These are phyloP conservation scores for Nyctanthes arbortristis DNA, from an alignment of 257 asterid species.

Conservation along the genomic window DNA sequence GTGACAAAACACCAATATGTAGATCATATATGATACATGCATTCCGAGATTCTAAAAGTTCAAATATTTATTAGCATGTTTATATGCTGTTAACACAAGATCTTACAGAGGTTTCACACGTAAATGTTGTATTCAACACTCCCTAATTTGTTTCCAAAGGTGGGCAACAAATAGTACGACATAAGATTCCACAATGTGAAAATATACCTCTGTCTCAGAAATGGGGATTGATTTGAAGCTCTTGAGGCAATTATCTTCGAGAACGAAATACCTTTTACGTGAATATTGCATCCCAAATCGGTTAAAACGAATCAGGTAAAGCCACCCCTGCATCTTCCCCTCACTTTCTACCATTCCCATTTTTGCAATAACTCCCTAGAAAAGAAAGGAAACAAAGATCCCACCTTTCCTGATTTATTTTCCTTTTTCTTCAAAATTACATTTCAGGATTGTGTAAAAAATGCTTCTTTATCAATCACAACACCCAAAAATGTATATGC, in stretches of 20 bases:
- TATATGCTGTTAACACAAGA: too few relatives aligned
- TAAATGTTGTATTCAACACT: too few relatives aligned
- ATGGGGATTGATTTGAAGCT: constrained; percentile 76
- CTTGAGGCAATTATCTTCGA: constrained; percentile 71
- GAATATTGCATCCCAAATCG: constrained; percentile 82
- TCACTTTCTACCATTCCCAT: constrained; percentile 49
- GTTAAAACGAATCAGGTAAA: constrained; percentile 68
- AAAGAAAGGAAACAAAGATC: constrained; percentile 27
- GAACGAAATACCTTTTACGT: constrained; percentile 83
- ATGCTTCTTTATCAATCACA: constrained; percentile 16
- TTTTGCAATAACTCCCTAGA: constrained; percentile 9
- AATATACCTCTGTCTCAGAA: constrained; percentile 56
- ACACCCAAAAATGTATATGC: constrained; percentile 9
- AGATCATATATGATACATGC: background rate
- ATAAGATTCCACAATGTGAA: too few relatives aligned
- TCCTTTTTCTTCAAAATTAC: constrained; percentile 26
- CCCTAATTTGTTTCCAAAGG: too few relatives aligned
- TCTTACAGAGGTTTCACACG: too few relatives aligned
- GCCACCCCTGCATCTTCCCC: constrained; percentile 89
- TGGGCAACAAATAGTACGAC: too few relatives aligned
- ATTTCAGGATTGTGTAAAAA: constrained; percentile 21
- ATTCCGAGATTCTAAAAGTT: too few relatives aligned
- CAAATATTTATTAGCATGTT: too few relatives aligned
- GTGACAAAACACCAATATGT: too few relatives aligned
- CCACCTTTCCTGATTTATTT: constrained; percentile 17